Percentiles rank a stretch among this genome's conserved stretches.
Evolutionary conservation across 2,329 filamentous ascomycete species (phyloP).

Genomic region (Pestalotiopsis sp.): DNA sequence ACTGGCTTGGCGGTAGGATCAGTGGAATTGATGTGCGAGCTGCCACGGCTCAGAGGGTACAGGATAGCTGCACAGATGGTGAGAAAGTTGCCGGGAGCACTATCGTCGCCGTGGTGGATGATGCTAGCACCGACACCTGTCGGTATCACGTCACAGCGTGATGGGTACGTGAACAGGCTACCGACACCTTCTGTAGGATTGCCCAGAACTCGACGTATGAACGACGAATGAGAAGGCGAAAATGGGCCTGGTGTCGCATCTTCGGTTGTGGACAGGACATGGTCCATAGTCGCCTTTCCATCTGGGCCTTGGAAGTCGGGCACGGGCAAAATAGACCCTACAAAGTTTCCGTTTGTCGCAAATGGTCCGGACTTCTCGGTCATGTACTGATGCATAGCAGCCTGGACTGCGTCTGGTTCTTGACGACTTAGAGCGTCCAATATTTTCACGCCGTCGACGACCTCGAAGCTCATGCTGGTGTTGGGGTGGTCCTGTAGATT

Average conservation of each 20-base stretch:
- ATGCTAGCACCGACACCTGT: conserved; percentile 51
- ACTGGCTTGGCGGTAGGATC: conserved; percentile 25
- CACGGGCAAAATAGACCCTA: conserved; percentile 11
- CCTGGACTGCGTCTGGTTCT: conserved; percentile 19
- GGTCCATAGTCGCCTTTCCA: background rate
- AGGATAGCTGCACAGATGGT: conserved; percentile 53
- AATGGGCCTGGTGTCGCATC: background rate
- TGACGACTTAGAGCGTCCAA: conserved; percentile 19
- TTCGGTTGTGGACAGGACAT: background rate
- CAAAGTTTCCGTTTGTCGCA: conserved; percentile 24
- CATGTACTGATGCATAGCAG: conserved; percentile 36
- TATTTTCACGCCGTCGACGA: conserved; percentile 16
- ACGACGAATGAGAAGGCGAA: background rate
- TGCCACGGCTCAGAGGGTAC: conserved; percentile 52
- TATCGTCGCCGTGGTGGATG: conserved; percentile 51
- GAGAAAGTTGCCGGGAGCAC: conserved; percentile 46
- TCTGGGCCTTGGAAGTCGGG: conserved; percentile 5
- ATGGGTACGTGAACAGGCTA: conserved; percentile 31
- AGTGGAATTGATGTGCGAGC: conserved; percentile 42
- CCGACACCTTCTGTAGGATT: conserved; percentile 35
- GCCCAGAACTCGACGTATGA: conserved; percentile 30
- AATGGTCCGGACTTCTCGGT: conserved; percentile 34
- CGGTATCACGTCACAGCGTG: conserved; percentile 15
- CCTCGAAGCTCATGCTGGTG: conserved; percentile 14
- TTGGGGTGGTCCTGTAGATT: conserved; percentile 50